These are phyloP conservation scores for Hirschioporus abietinus DNA, from an alignment of 768 basidiomycete genomes.

Conservation along the genomic window DNA sequence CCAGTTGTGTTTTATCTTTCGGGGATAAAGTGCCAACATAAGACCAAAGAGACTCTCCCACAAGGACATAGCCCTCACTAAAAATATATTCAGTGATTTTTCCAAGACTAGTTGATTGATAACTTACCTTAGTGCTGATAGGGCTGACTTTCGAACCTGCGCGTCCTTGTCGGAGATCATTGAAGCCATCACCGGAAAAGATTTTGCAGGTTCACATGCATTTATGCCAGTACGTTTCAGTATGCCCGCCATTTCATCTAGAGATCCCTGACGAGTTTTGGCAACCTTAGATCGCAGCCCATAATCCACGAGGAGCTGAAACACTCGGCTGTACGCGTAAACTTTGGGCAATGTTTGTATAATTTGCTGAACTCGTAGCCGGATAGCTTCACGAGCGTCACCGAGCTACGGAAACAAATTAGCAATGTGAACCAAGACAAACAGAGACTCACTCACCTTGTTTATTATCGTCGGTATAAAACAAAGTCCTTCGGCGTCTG, in stretches of 20 bases:
- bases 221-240: conserved; percentile 79
- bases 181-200: conserved; percentile 69
- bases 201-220: conserved; percentile 75
- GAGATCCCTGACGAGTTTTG: conserved; percentile 81
- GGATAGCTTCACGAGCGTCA: conserved; percentile 81
- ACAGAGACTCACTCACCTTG: conserved; percentile 50
- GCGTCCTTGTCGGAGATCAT: conserved; percentile 90
- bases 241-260: conserved; percentile 76
- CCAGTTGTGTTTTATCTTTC: conserved; percentile 90
- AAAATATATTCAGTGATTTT: conserved; percentile 11
- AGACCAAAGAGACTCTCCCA: conserved; percentile 84
- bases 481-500: conserved; percentile 80
- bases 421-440: neutral
- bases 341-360: conserved; percentile 83
- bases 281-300: conserved; percentile 88
- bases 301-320: conserved; percentile 81
- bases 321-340: conserved; percentile 89
- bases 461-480: conserved; percentile 86
- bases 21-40: conserved; percentile 68
- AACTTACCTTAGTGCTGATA: conserved; percentile 72
- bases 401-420: conserved; percentile 59
- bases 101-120: conserved; percentile 7
- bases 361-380: conserved; percentile 74
- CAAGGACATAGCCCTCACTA: conserved; percentile 76
- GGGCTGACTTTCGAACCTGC: conserved; percentile 79